Base-by-base conservation (phyloP, 148 eudicot species). In the Vaccinium macrocarpon region DNA sequence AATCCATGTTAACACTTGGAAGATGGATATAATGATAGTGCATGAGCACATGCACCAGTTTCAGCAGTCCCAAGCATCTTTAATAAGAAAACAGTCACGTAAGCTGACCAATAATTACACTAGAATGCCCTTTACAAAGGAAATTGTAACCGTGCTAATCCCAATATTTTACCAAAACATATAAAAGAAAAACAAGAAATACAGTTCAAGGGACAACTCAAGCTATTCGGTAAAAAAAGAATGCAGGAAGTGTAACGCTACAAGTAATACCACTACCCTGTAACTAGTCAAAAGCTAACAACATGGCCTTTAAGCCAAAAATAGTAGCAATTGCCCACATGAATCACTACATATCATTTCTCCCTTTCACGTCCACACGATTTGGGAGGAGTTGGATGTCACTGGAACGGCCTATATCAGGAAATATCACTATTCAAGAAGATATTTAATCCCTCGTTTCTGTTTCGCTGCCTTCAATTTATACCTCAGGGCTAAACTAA, bases 1-100 rank as follows among this genome's bases (percentile, higher is more conserved):
- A 38, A 4, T 16, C 16, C 53, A 55, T 25, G 35, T 84, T 13
- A 84, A 84, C 78, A 71, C 51, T 25, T 18, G 59, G 16, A 82
- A 55, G 49, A 81, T 42, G 23, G 10, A 80, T 59, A 57, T 16
- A 13, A 29, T 27, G 13, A 2, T 71, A 72, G 55, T 72, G 46
- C 19, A 53, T 38, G 18, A 78, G 76, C 81, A 75, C 12, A 16
- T 27, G n/a, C 32, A n/a, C 77, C 23, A 78, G 27, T 42, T 64
- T 49, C 53, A 25, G 35, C 38, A 48, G 66, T 29, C 82, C 80
- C 56, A 42, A 29, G 13, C 62, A 12, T 52, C 9, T 49, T 49
- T 72, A 29, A 15, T 56, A 49, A 46, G 23, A 62, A 13, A 57
- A 57, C 9, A 27, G 70, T 57, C 61, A 32, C 57, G 25, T 29